Conservation (phyloP, 352 stramenopile genomes). For the Globisporangium canariense region DNA sequence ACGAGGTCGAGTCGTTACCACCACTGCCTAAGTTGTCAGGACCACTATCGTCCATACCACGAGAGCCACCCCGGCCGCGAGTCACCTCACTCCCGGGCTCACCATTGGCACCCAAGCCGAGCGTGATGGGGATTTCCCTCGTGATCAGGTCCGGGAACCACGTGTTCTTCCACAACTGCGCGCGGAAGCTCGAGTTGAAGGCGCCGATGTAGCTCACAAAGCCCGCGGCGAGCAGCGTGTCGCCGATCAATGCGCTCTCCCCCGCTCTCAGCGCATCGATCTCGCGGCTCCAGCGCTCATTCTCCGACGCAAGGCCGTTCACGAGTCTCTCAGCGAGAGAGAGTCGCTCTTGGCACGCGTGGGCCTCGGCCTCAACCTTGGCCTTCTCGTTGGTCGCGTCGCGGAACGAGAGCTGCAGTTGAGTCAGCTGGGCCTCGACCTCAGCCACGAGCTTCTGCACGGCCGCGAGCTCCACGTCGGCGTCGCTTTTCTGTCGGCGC, state of each 20-base stretch:
- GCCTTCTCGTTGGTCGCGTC: constrained; percentile 90
- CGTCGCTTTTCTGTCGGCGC: constrained; percentile 62
- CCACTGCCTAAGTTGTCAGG: not conserved
- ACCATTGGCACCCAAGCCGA: constrained; percentile 10
- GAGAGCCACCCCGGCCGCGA: not conserved
- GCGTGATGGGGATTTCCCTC: constrained; percentile 81
- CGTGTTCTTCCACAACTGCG: constrained; percentile 77
- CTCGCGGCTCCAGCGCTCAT: constrained; percentile 86
- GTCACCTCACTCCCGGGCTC: not conserved
- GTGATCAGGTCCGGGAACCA: constrained; percentile 88
- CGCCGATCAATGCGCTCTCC: constrained; percentile 78
- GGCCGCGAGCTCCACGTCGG: constrained; percentile 73
- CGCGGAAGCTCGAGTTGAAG: constrained; percentile 83
- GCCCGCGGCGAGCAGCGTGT: constrained; percentile 82
- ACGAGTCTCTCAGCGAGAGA: constrained; percentile 87
- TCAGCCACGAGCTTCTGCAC: constrained; percentile 83
- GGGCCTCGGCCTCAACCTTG: constrained; percentile 85
- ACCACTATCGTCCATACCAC: constrained; percentile 1
- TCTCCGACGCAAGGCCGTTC: constrained; percentile 85
- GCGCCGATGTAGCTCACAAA: constrained; percentile 93
- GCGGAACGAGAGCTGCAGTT: constrained; percentile 76
- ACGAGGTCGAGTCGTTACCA: constrained; percentile 4
- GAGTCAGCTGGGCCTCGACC: constrained; percentile 75
- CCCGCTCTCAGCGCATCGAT: constrained; percentile 78
- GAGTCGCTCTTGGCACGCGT: constrained; percentile 83